phyloP scores from a whole-genome alignment of 2,329 filamentous ascomycete genomes.

The Ophiostoma quercus region DNA sequence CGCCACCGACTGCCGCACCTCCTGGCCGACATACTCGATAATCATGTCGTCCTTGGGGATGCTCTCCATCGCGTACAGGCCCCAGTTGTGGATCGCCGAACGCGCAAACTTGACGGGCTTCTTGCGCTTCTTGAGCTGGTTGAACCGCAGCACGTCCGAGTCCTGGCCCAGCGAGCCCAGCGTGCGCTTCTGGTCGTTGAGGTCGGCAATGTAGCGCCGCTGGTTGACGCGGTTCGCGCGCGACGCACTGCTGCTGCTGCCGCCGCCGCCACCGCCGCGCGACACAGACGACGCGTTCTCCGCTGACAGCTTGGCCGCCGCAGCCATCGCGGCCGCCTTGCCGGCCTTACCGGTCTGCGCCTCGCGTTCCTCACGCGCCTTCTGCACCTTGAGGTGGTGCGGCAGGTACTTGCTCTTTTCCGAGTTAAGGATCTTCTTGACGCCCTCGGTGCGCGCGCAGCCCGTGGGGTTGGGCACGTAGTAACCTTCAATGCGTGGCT shows the following conservation, averaged over 20 bases:
- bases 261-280: constrained; percentile 50
- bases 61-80: constrained; percentile 94
- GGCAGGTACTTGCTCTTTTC: constrained; percentile 98
- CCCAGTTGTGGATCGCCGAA: constrained; percentile 98
- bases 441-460: constrained; percentile 83
- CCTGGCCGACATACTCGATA: constrained; percentile 98
- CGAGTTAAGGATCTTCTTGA: constrained; percentile 91
- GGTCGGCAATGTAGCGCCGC: constrained; percentile 85
- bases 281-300: constrained; percentile 46
- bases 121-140: constrained; percentile 98
- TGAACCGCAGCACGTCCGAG: constrained; percentile 91
- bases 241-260: constrained; percentile 42
- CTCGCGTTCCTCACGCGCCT: constrained; percentile 84
- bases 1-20: constrained; percentile 94
- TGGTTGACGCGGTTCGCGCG: constrained; percentile 94
- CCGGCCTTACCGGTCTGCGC: constrained; percentile 59
- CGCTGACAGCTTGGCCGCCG: constrained; percentile 61
- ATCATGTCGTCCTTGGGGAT: constrained; percentile 99
- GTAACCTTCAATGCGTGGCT: constrained; percentile 53
- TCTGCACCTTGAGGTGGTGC: constrained; percentile 94
- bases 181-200: constrained; percentile 90
- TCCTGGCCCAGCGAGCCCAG: constrained; percentile 56
- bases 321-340: constrained; percentile 63
- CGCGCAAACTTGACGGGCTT: constrained; percentile 97
- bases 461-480: constrained; percentile 85